A percentile compares a stretch with the other conserved stretches of the same genome.
Conservation (phyloP, 768 basidiomycete genomes). For the Leucocoprinus sp. region DNA sequence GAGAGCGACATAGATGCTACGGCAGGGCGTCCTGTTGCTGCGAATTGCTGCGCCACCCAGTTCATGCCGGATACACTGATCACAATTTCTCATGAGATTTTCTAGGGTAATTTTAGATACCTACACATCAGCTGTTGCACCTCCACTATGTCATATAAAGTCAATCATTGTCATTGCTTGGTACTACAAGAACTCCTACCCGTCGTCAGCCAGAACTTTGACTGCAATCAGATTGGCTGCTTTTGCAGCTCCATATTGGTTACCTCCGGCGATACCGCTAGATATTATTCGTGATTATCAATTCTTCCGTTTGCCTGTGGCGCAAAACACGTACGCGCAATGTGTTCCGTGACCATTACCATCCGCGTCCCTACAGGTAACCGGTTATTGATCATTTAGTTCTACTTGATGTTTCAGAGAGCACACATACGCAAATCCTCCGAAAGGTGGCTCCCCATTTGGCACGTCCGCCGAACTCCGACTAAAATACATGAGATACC, state of each 20-base stretch:
- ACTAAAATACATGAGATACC: slow-evolving; percentile 13
- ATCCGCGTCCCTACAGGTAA: slow-evolving; percentile 17
- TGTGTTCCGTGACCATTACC: slow-evolving; percentile 35
- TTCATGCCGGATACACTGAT: slow-evolving; percentile 21
- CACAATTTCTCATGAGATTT: not conserved
- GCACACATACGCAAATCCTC: slow-evolving; percentile 14
- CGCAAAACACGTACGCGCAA: slow-evolving; percentile 16
- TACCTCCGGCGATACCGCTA: slow-evolving; percentile 20
- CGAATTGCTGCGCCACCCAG: slow-evolving; percentile 18
- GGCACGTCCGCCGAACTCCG: slow-evolving; percentile 32
- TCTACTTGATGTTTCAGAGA: not conserved
- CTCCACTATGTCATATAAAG: slow-evolving; percentile 11
- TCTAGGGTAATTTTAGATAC: slow-evolving; percentile 3
- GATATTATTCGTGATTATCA: not conserved
- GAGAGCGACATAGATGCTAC: slow-evolving; percentile 28
- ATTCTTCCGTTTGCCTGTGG: not conserved
- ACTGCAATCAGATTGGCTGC: slow-evolving; percentile 29
- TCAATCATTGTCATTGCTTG: not conserved
- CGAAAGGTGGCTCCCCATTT: slow-evolving; percentile 29
- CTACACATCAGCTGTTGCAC: slow-evolving; percentile 15
- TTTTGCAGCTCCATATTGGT: slow-evolving; percentile 20
- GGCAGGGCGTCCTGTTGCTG: slow-evolving; percentile 17
- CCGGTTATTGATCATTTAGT: not conserved
- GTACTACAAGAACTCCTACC: not conserved
- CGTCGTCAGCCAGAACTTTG: slow-evolving; percentile 30